Conservation (phyloP, 1,284 basidiomycete species). For the Mycocalia duriaeana region DNA sequence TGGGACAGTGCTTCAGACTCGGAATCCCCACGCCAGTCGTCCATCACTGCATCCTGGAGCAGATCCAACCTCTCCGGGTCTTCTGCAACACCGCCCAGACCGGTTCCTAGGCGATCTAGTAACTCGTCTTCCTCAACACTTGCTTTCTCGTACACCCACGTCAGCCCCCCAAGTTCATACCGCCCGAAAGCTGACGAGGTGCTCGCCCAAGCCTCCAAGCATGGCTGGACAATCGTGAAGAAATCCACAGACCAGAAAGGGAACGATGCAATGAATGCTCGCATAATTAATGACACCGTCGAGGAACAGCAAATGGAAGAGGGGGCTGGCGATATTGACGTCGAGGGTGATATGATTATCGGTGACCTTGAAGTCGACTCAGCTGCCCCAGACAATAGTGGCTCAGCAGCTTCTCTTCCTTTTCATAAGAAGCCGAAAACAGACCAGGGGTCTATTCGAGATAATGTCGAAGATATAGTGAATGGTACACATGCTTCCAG, state of each 20-base stretch:
- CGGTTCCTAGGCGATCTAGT: constrained; percentile 43
- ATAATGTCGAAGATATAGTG: constrained; percentile 70
- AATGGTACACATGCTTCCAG: constrained; percentile 45
- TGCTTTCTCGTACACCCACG: constrained; percentile 78
- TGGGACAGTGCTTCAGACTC: constrained; percentile 87
- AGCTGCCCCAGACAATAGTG: constrained; percentile 26
- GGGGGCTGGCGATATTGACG: constrained; percentile 41
- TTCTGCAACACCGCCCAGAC: constrained; percentile 51
- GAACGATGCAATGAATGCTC: constrained; percentile 17
- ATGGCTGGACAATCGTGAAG: constrained; percentile 74
- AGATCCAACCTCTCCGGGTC: constrained; percentile 32
- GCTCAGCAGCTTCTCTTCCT: constrained; percentile 19
- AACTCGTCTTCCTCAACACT: constrained; percentile 64
- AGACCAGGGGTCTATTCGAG: constrained; percentile 47
- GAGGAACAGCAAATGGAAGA: constrained; percentile 30
- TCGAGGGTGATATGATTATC: constrained; percentile 70
- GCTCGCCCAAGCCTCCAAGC: constrained; percentile 35
- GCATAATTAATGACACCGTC: constrained; percentile 26
- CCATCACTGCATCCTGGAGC: constrained; percentile 44
- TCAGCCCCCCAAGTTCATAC: constrained; percentile 73
- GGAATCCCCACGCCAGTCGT: constrained; percentile 55
- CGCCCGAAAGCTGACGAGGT: constrained; percentile 45
- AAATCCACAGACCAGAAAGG: constrained; percentile 32
- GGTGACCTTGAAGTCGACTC: constrained; percentile 65
- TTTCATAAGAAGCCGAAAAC: constrained; percentile 38